These are phyloP conservation scores for Hansenula lynferdii DNA, from an alignment of 1,139 yeast species.

Conservation along the genomic window DNA sequence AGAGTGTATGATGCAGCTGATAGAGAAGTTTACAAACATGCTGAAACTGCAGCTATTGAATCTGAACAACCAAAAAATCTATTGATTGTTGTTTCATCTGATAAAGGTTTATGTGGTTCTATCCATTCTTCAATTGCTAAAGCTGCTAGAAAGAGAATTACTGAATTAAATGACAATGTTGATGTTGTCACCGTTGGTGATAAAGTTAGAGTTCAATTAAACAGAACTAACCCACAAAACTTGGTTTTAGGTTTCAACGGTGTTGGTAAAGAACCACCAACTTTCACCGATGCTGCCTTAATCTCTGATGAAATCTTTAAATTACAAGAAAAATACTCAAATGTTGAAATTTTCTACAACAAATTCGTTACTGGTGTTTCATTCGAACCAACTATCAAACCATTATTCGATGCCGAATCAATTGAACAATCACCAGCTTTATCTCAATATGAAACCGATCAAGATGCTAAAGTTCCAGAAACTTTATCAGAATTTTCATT, in stretches of 20 bases:
- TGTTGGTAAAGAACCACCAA: conserved; percentile 96
- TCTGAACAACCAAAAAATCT: conserved; percentile 54
- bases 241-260: conserved; percentile 79
- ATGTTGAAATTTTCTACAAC: conserved; percentile 82
- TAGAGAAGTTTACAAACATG: conserved; percentile 69
- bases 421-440: conserved; percentile 86
- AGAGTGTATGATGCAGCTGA: conserved; percentile 83
- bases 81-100: conserved; percentile 86
- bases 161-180: conserved; percentile 56
- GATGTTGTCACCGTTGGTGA: conserved; percentile 93
- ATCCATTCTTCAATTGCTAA: conserved; percentile 94
- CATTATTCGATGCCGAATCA: conserved; percentile 65
- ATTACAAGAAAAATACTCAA: conserved; percentile 61
- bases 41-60: conserved; percentile 63
- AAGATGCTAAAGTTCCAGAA: conserved; percentile 54
- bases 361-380: conserved; percentile 83
- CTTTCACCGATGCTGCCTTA: conserved; percentile 82
- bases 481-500: conserved; percentile 82
- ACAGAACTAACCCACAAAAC: conserved; percentile 72
- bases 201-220: conserved; percentile 83
- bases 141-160: conserved; percentile 68
- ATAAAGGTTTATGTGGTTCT: conserved; percentile 98
- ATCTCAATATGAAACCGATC: conserved; percentile 81
- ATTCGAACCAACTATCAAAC: conserved; percentile 74
- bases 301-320: conserved; percentile 80